These are phyloP conservation scores for Cercospora berteroae DNA, from an alignment of 2,329 filamentous ascomycete species.

Conservation along the genomic window DNA sequence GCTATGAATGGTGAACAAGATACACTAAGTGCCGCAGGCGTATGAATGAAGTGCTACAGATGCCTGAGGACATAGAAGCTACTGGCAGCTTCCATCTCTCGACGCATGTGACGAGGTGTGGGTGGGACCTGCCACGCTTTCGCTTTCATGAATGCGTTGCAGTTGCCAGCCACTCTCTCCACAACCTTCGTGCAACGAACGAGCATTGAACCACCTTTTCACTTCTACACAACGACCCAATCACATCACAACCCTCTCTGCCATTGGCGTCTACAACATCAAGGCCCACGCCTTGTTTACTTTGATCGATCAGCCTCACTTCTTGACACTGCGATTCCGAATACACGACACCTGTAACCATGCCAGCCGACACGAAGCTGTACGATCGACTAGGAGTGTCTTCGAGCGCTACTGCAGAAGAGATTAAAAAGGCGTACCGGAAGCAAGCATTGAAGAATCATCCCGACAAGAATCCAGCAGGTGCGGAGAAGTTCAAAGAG, in stretches of 20 bases:
- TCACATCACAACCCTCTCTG: slow-evolving; percentile 8
- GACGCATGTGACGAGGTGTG: slow-evolving; percentile 1
- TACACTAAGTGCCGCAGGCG: background rate
- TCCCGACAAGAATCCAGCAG: slow-evolving; percentile 91
- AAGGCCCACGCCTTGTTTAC: slow-evolving; percentile 9
- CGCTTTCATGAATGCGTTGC: background rate
- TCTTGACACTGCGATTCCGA: background rate
- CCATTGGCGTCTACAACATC: background rate
- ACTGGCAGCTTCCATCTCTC: slow-evolving; percentile 3
- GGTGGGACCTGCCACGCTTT: slow-evolving; percentile 1
- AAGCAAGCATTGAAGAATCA: slow-evolving; percentile 82
- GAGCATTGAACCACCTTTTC: slow-evolving; percentile 9
- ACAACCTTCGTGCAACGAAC: slow-evolving; percentile 1
- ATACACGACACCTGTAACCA: slow-evolving; percentile 41
- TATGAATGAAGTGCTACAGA: background rate
- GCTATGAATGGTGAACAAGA: background rate
- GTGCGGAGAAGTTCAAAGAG: slow-evolving; percentile 95
- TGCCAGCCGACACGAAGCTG: slow-evolving; percentile 94
- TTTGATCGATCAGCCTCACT: slow-evolving; percentile 10
- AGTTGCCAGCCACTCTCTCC: slow-evolving; percentile 2
- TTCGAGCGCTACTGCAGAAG: slow-evolving; percentile 79
- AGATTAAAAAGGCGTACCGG: slow-evolving; percentile 94
- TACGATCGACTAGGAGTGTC: slow-evolving; percentile 84
- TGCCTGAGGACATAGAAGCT: slow-evolving; percentile 3
- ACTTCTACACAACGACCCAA: slow-evolving; percentile 3